Conservation (phyloP, 805 yeast genomes). For the Debaryomyces prosopidis region DNA sequence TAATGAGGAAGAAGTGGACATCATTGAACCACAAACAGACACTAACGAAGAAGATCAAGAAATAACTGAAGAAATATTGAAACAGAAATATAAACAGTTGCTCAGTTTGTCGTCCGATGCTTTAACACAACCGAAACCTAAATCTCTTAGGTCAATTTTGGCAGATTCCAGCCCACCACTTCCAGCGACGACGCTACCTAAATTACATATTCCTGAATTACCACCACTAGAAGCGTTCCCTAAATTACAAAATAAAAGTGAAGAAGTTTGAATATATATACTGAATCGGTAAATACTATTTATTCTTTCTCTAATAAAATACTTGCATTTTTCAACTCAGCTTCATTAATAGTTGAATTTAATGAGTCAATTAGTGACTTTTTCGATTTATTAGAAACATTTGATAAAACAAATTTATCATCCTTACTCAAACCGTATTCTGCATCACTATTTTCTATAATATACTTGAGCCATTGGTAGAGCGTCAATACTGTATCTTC, state of each 20-base stretch:
- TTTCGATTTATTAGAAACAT: slow-evolving; percentile 39
- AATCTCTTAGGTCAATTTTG: slow-evolving; percentile 1
- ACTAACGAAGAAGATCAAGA: slow-evolving; percentile 6
- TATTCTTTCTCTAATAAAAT: slow-evolving; percentile 59
- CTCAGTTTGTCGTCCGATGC: not conserved
- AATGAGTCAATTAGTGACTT: slow-evolving; percentile 55
- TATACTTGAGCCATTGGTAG: slow-evolving; percentile 67
- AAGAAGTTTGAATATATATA: slow-evolving; percentile 4
- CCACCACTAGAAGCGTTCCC: slow-evolving; percentile 30
- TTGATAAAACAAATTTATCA: slow-evolving; percentile 33
- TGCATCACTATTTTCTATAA: slow-evolving; percentile 45
- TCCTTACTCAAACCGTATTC: slow-evolving; percentile 48
- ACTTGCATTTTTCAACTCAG: slow-evolving; percentile 82
- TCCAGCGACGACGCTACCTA: not conserved
- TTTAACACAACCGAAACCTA: not conserved
- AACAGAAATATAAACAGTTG: slow-evolving; percentile 10
- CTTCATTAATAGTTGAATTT: slow-evolving; percentile 62
- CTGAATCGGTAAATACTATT: slow-evolving; percentile 2
- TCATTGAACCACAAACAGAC: slow-evolving; percentile 4
- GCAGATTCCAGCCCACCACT: slow-evolving; percentile 4
- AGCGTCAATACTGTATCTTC: slow-evolving; percentile 57
- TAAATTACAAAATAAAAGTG: slow-evolving; percentile 3
- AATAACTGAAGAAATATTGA: slow-evolving; percentile 10
- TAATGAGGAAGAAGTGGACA: slow-evolving; percentile 9
- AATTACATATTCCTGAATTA: slow-evolving; percentile 9